These are phyloP conservation scores for Suillus fuscotomentosus DNA, from an alignment of 768 basidiomycete species.

Conservation along the genomic window DNA sequence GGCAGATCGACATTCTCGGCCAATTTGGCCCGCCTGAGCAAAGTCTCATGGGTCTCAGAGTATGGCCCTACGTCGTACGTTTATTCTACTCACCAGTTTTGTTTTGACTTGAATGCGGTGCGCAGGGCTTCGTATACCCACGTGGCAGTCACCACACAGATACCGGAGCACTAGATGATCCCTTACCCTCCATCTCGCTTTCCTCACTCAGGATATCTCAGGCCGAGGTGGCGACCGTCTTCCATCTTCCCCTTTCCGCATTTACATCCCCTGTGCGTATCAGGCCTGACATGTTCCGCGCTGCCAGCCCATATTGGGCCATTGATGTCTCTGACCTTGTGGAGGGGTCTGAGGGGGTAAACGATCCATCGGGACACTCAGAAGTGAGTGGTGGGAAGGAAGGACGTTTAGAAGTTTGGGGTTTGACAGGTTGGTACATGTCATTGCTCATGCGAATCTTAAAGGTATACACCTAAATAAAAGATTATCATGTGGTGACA, in stretches of 20 bases:
- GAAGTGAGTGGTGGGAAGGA: not conserved
- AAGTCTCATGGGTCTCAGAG: not conserved
- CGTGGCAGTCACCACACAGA: not conserved
- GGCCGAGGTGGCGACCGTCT: not conserved
- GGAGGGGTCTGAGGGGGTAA: not conserved
- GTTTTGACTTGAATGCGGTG: not conserved
- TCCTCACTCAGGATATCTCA: not conserved
- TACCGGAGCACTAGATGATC: not conserved
- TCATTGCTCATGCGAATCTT: too few relatives aligned
- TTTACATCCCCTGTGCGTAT: not conserved
- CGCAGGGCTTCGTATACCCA: not conserved
- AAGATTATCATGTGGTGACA: too few relatives aligned
- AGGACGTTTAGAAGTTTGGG: conserved; percentile 67
- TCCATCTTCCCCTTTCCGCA: not conserved
- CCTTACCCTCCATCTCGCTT: not conserved
- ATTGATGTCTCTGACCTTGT: not conserved
- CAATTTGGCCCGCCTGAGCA: conserved; percentile 59
- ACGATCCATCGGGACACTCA: not conserved
- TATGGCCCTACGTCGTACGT: not conserved
- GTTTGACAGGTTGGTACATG: too few relatives aligned
- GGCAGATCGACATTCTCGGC: conserved; percentile 62
- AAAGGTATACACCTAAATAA: too few relatives aligned
- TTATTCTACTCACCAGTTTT: not conserved
- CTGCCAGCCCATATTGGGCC: not conserved
- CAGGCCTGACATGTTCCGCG: not conserved